A percentile compares a stretch with the other conserved stretches of the same genome.
phyloP scores from a whole-genome alignment of 352 stramenopile genomes.

The Discostella stelligera region DNA sequence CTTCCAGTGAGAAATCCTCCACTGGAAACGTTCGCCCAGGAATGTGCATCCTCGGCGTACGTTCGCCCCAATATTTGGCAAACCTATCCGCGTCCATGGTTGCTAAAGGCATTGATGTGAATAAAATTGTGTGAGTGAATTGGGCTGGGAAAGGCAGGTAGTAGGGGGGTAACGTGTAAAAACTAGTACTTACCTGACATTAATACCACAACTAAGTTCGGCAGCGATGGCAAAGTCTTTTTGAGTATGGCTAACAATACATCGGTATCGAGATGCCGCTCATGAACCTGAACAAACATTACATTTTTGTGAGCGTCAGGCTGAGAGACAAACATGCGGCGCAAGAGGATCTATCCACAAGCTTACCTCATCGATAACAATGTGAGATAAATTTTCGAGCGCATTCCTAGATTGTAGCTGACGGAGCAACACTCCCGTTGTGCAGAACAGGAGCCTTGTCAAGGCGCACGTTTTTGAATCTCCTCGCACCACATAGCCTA shows the following conservation, averaged over 20 bases:
- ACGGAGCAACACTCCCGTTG: constrained; percentile 93
- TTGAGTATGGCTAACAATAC: constrained; percentile 82
- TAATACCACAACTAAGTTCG: constrained; percentile 90
- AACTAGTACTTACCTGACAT: constrained; percentile 89
- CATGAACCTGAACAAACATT: constrained; percentile 84
- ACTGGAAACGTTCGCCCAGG: constrained; percentile 96
- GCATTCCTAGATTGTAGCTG: constrained; percentile 83
- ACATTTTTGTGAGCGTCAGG: constrained; percentile 22
- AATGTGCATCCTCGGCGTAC: constrained; percentile 75
- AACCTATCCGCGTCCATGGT: constrained; percentile 92
- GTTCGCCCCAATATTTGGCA: constrained; percentile 88
- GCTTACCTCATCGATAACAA: constrained; percentile 90
- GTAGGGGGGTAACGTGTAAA: neutral
- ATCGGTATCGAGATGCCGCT: constrained; percentile 89
- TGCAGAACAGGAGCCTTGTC: constrained; percentile 93
- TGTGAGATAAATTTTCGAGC: constrained; percentile 89
- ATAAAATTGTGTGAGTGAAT: neutral
- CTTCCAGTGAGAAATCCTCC: constrained; percentile 93
- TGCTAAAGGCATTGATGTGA: neutral
- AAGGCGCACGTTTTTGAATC: constrained; percentile 78
- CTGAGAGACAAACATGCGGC: neutral
- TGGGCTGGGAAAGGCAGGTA: neutral
- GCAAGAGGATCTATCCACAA: neutral
- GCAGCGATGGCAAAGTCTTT: constrained; percentile 76
- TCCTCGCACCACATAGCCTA: constrained; percentile 84